A percentile compares a stretch with the other conserved stretches of the same genome.
These are phyloP conservation scores for Wickerhamomyces xylosicus DNA, from an alignment of 805 yeast species.

Conservation along the genomic window DNA sequence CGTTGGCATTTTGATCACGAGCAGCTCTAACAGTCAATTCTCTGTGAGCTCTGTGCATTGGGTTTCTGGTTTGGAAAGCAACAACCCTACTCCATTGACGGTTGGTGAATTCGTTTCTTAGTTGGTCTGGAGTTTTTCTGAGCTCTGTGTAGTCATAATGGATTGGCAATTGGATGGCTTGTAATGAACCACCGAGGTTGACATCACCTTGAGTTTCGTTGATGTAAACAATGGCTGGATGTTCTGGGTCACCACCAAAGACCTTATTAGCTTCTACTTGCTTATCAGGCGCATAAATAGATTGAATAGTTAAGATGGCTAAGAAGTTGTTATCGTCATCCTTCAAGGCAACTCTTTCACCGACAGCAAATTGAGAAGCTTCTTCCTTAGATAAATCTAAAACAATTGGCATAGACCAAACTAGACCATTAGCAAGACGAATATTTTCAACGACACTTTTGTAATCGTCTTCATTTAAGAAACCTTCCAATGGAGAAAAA, in stretches of 20 bases:
- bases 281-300: slow-evolving; percentile 78
- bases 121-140: slow-evolving; percentile 84
- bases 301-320: slow-evolving; percentile 73
- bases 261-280: slow-evolving; percentile 70
- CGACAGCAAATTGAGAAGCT: slow-evolving; percentile 34
- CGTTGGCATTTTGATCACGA: slow-evolving; percentile 78
- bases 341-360: slow-evolving; percentile 59
- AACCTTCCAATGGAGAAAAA: slow-evolving; percentile 73
- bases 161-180: slow-evolving; percentile 74
- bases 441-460: slow-evolving; percentile 52
- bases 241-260: slow-evolving; percentile 95
- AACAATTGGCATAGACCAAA: slow-evolving; percentile 92
- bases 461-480: slow-evolving; percentile 54
- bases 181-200: slow-evolving; percentile 81
- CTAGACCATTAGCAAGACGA: slow-evolving; percentile 64
- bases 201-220: slow-evolving; percentile 66
- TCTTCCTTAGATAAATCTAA: slow-evolving; percentile 54
- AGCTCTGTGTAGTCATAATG: slow-evolving; percentile 87
- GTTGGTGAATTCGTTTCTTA: slow-evolving; percentile 71
- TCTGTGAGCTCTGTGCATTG: slow-evolving; percentile 98
- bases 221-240: slow-evolving; percentile 80
- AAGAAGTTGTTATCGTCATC: slow-evolving; percentile 75
- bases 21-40: slow-evolving; percentile 96
- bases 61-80: slow-evolving; percentile 97
- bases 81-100: slow-evolving; percentile 85